Evolutionary conservation across 805 yeast species (phyloP).

Genomic region (Metschnikowia vanudenii): DNA sequence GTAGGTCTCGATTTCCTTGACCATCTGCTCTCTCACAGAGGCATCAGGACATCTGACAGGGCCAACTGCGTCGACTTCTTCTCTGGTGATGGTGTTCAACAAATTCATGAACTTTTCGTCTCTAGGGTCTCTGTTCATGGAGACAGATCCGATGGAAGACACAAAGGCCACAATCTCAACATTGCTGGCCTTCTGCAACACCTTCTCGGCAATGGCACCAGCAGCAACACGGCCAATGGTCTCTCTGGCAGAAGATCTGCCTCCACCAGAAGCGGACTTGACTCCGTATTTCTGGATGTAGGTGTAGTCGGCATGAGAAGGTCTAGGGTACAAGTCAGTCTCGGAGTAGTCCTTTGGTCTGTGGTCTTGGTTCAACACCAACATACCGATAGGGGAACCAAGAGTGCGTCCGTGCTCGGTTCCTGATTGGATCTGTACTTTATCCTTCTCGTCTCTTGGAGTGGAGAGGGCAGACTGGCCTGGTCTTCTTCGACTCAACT

Average conservation of each 20-base stretch:
- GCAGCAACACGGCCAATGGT: constrained; percentile 99
- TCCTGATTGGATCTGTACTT: constrained; percentile 91
- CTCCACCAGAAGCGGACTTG: constrained; percentile 96
- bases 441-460: constrained; percentile 94
- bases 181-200: constrained; percentile 66
- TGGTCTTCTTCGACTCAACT: constrained; percentile 94
- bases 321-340: constrained; percentile 94
- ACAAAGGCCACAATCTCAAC: constrained; percentile 97
- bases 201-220: constrained; percentile 96
- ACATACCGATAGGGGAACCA: constrained; percentile 95
- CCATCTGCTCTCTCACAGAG: constrained; percentile 71
- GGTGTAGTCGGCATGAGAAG: constrained; percentile 97
- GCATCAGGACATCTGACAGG: constrained; percentile 94
- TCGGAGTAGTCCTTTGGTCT: constrained; percentile 95
- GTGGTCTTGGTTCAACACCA: constrained; percentile 91
- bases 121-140: constrained; percentile 72
- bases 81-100: constrained; percentile 78
- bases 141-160: constrained; percentile 80
- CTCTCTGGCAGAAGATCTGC: constrained; percentile 95
- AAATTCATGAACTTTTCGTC: constrained; percentile 63
- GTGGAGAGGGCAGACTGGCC: constrained; percentile 92
- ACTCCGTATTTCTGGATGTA: constrained; percentile 86
- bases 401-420: constrained; percentile 86
- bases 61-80: constrained; percentile 79
- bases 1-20: constrained; percentile 79